These are phyloP conservation scores for Phytophthora palmivora DNA, from an alignment of 352 stramenopile species.

Conservation along the genomic window DNA sequence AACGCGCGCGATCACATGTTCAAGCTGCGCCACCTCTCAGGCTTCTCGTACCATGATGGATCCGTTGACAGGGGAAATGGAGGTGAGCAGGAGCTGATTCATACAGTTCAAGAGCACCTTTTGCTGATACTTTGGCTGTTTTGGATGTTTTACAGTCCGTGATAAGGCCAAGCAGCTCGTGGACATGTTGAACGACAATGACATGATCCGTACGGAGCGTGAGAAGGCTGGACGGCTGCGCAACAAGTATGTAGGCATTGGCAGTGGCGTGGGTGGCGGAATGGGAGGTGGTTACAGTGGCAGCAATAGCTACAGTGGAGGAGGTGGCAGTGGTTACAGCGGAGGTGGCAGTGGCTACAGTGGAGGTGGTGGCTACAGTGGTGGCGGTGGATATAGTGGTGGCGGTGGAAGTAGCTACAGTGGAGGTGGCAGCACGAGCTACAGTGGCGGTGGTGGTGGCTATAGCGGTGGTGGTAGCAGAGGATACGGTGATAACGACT, in stretches of 20 bases:
- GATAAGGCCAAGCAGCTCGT: slow-evolving; percentile 92
- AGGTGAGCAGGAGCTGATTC: slow-evolving; percentile 40
- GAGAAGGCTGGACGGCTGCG: slow-evolving; percentile 86
- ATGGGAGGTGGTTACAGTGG: slow-evolving; percentile 31
- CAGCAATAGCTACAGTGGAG: slow-evolving; percentile 37
- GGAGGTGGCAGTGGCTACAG: slow-evolving; percentile 46
- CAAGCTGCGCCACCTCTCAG: slow-evolving; percentile 86
- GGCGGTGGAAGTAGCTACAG: slow-evolving; percentile 48
- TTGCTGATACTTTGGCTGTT: slow-evolving; percentile 14
- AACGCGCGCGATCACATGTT: slow-evolving; percentile 96
- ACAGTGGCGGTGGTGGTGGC: slow-evolving; percentile 47
- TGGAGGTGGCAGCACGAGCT: slow-evolving; percentile 45
- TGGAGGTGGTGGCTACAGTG: slow-evolving; percentile 30
- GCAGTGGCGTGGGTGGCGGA: slow-evolving; percentile 55
- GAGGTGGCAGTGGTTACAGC: slow-evolving; percentile 39
- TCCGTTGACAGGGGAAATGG: slow-evolving; percentile 86
- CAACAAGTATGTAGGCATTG: slow-evolving; percentile 91
- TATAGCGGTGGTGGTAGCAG: slow-evolving; percentile 43
- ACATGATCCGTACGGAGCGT: slow-evolving; percentile 87
- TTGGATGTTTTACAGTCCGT: slow-evolving; percentile 55
- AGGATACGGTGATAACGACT: slow-evolving; percentile 53
- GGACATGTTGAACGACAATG: slow-evolving; percentile 90
- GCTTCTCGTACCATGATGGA: slow-evolving; percentile 91
- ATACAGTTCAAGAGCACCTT: slow-evolving; percentile 11
- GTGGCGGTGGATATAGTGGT: slow-evolving; percentile 34